Conservation (phyloP, 164 flowering plant species). For the Brasenia schreberi region DNA sequence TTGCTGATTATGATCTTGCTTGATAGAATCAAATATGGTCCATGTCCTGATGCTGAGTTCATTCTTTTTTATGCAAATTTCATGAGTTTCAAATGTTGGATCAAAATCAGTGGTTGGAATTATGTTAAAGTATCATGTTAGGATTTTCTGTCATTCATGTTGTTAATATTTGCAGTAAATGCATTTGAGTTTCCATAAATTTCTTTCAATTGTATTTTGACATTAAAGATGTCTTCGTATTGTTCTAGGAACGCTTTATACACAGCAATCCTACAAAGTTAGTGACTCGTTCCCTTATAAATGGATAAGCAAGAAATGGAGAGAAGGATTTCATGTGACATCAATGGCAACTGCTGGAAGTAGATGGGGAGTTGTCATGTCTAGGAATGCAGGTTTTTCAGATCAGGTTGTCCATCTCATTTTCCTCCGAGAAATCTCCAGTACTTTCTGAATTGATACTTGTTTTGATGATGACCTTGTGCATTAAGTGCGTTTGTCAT, state of each 20-base stretch:
- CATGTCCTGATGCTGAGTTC: no score
- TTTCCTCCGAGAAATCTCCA: background rate
- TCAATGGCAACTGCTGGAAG: constrained; percentile 92
- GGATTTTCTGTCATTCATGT: no score
- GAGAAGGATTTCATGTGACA: constrained; percentile 82
- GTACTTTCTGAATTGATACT: no score
- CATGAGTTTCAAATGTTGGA: no score
- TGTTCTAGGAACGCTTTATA: constrained; percentile 55
- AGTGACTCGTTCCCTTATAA: constrained; percentile 81
- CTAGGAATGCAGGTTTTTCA: constrained; percentile 79
- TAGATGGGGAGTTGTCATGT: constrained; percentile 92
- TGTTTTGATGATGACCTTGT: no score
- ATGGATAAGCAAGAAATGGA: constrained; percentile 93
- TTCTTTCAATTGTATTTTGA: background rate
- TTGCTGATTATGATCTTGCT: no score
- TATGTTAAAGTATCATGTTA: no score
- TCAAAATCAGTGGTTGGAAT: no score
- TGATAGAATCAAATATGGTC: no score
- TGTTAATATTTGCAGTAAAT: no score
- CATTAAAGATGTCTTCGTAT: background rate
- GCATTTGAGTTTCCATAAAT: background rate
- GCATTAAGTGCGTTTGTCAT: no score
- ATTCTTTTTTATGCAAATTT: no score
- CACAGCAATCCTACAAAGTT: constrained; percentile 92
- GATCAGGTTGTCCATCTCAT: constrained; percentile 48